Evolutionary conservation across 192 early-diverging fungal species (phyloP), one percentile per base, ranked within the genome.

Genomic region (Podila horticola): DNA sequence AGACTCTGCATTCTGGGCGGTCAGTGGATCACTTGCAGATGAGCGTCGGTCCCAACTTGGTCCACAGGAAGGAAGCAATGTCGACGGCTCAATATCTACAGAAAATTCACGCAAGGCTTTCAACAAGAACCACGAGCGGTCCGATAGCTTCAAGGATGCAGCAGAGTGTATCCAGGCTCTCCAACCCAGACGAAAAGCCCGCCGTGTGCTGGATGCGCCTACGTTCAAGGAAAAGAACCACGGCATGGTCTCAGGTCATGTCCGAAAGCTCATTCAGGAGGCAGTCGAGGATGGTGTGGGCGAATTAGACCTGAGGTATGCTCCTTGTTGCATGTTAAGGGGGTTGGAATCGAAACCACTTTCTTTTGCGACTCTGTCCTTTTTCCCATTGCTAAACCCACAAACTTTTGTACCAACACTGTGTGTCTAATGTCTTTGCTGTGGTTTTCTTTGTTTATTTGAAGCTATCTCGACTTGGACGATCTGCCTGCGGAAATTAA

Each of bases 241-340:
- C 30, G 36, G 66, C 11, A 65, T 81, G 59, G 77, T 81, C 3
- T 62, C 66, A 3, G 26, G 66, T 3, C 71, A 81, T 73, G 77
- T 81, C n/a, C 77, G 61, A 45, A 81, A 66, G 49, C 70, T 69
- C 33, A 81, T 81, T 28, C 70, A 73, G 55, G 77, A 81, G 49
- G 77, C 77, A 6, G 77, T 81, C 2, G 77, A 81, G 45, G 77
- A 81, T 10, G 77, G 77, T 30, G 62, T 73, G 9, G 77, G 77
- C 11, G 77, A 81, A 19, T 62, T 81, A 24, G 77, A 81, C 20
- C 66, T 81, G 13, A 81, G 77, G 77, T 81, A 79, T 51, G 57
- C 24, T 38, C 15, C 36, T 9, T 29, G 30, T 19, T 51, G 7
- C 26, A 6, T 45, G 34, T 45, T 45, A 63, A 29, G 15, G 63